Base-by-base conservation (phyloP, 2,329 filamentous ascomycete genomes). In the Shiraia sp. region DNA sequence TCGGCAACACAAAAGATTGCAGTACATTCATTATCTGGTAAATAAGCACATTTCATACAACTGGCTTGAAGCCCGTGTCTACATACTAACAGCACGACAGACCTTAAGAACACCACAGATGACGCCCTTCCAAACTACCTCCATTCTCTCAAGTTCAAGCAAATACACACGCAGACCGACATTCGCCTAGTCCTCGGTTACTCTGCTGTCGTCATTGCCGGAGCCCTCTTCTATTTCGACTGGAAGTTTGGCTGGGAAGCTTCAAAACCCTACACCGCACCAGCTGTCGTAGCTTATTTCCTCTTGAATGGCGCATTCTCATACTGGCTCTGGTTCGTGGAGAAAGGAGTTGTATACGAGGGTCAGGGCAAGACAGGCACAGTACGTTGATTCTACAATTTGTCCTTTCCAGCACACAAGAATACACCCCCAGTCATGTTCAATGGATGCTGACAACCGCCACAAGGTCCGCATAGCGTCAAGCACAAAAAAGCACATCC, bases 91-190 rank as follows among this genome's bases (percentile, higher is more conserved):
- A 42, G 10, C 14, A 19, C 25, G 10, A 10, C 42, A 95, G 93
- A 97, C 69, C 86, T 99, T 52, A 97, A 97, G 73, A 95, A 93
- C 75, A 95, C 91, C 27, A 90, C 88, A 55, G 93, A 99, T 75
- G 93, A 99, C 73, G 90, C 91, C 42, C 85, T 99, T 46, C 84
- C 88, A 45, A 90, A 93, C 73, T 97, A 97, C 76, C 84, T 99
- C 51, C 92, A 89, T 72, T 88, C 84, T 23, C 83, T 97, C 68
- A 85, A 79, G 55, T 96, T 96, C 77, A 80, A 75, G 50, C 90
- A 95, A 72, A 85, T 87, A 51, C 86, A 97, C 74, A 79, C 73
- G 43, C 83, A 93, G 33, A 83, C 85, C 59, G 91, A 97, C 63
- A 81, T 95, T 33, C 88, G 90, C 39, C 83, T 99, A 32, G 79